Evolutionary conservation across 352 stramenopile genomes (phyloP), one percentile per base, ranked within the genome.

Genomic region (Phytopythium montanum): DNA sequence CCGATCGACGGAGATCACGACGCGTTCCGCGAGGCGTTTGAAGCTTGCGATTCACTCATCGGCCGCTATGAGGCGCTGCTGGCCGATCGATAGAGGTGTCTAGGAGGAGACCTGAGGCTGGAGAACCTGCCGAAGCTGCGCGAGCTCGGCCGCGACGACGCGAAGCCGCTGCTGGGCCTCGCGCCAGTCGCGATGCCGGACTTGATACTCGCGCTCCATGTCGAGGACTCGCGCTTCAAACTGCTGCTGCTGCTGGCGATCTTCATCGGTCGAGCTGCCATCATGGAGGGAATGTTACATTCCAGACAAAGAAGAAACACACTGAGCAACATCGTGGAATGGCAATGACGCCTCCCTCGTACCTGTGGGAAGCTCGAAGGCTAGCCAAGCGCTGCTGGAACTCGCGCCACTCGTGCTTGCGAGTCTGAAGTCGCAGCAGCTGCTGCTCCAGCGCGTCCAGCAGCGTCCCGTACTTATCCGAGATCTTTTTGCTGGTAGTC

Each of bases 1-100:
- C 14, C n/a, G 4, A 12, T 56, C 12, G 50, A 38, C n/a, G 50
- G 50, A 23, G 75, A 88, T 56, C 68, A 86, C 41, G 64, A 42
- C 18, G 66, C 80, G 3, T 86, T 88, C 50, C 56, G 81, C 13
- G 31, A 28, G 26, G 73, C 78, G 0, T 88, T 88, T 26, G 67
- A 81, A 8, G 56, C 66, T 7, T 75, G 66, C 48, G 39, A 50
- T 10, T 55, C 64, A n/a, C 71, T 88, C 14, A 64, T 85, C 50
- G 50, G 39, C n/a, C 55, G 66, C 46, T 88, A 88, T 41, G 63
- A 82, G 13, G 62, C 68, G 19, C 25, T 82, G 25, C 61, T 81
- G 3, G 13, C 23, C 9, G 45, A 33, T 18, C 5, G 13, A 4
- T 51, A 51, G 23, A 21, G 10, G 3, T 2, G 6, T 3, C 4